Percentiles rank a stretch among this genome's conserved stretches.
phyloP scores from a whole-genome alignment of 2,329 filamentous ascomycete species.

The Neonectria coccinea region DNA sequence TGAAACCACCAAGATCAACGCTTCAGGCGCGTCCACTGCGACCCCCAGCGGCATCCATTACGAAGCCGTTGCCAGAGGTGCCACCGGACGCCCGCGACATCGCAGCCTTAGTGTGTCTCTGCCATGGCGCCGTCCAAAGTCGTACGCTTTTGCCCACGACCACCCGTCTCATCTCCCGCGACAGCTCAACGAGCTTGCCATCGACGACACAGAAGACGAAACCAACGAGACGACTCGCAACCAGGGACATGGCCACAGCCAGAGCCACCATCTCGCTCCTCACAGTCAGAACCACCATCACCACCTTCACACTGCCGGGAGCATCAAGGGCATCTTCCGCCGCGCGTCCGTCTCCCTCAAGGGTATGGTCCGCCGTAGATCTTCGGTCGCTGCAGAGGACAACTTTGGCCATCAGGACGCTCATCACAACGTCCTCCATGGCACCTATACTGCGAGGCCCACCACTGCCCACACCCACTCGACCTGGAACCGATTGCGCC shows the following conservation, averaged over 20 bases:
- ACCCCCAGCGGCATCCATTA: conserved; percentile 11
- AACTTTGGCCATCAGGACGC: conserved; percentile 42
- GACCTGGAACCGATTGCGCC: conserved; percentile 64
- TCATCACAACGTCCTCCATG: conserved; percentile 30
- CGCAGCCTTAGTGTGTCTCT: conserved; percentile 64
- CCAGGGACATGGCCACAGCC: conserved; percentile 41
- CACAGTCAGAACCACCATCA: conserved; percentile 44
- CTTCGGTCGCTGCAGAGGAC: conserved; percentile 54
- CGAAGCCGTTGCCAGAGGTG: conserved; percentile 25
- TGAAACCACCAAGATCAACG: conserved; percentile 7
- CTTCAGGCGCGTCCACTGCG: conserved; percentile 11
- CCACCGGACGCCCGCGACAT: conserved; percentile 50
- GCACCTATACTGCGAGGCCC: conserved; percentile 48
- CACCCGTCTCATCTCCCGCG: conserved; percentile 47
- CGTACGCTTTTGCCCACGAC: conserved; percentile 52
- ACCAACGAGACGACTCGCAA: conserved; percentile 38
- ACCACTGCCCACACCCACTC: conserved; percentile 58
- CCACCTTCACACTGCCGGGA: conserved; percentile 44
- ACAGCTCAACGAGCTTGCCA: conserved; percentile 47
- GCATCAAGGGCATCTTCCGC: conserved; percentile 64
- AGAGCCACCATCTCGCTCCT: conserved; percentile 39
- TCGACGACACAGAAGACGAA: conserved; percentile 50
- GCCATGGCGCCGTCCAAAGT: conserved; percentile 63
- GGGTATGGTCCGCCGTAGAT: conserved; percentile 63
- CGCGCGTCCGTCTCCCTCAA: conserved; percentile 67